phyloP scores from a whole-genome alignment of 768 basidiomycete species.

The Pisolithus microcarpus region DNA sequence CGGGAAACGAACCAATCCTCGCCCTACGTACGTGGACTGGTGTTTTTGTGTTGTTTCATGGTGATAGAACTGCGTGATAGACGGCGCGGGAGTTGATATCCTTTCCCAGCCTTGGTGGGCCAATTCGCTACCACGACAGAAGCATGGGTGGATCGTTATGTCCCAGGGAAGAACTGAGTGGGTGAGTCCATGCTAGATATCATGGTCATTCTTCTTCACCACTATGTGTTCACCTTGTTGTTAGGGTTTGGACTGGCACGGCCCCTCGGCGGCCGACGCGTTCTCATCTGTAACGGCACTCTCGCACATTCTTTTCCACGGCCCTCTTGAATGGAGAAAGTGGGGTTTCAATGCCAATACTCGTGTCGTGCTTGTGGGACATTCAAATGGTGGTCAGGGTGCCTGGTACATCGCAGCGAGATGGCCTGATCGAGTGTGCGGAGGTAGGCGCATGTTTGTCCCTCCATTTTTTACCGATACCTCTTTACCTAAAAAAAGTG shows the following conservation, averaged over 20 bases:
- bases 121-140: constrained; percentile 51
- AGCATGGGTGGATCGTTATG: constrained; percentile 67
- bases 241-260: constrained; percentile 91
- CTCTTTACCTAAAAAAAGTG: constrained; percentile 31
- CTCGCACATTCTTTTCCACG: constrained; percentile 33
- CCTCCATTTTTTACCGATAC: neutral
- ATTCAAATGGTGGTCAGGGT: constrained; percentile 93
- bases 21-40: constrained; percentile 48
- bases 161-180: constrained; percentile 81
- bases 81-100: constrained; percentile 85
- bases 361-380: constrained; percentile 67
- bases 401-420: constrained; percentile 73
- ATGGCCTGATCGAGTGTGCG: constrained; percentile 69
- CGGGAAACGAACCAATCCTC: constrained; percentile 43
- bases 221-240: neutral
- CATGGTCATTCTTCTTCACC: neutral
- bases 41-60: neutral
- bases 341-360: constrained; percentile 35
- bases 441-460: constrained; percentile 34
- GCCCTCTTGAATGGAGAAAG: constrained; percentile 29
- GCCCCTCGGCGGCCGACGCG: constrained; percentile 66
- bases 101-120: constrained; percentile 49
- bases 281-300: constrained; percentile 60
- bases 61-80: constrained; percentile 29
- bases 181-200: constrained; percentile 36